Conservation (phyloP, 169 alveolate species). For the Plasmodium vivax region DNA sequence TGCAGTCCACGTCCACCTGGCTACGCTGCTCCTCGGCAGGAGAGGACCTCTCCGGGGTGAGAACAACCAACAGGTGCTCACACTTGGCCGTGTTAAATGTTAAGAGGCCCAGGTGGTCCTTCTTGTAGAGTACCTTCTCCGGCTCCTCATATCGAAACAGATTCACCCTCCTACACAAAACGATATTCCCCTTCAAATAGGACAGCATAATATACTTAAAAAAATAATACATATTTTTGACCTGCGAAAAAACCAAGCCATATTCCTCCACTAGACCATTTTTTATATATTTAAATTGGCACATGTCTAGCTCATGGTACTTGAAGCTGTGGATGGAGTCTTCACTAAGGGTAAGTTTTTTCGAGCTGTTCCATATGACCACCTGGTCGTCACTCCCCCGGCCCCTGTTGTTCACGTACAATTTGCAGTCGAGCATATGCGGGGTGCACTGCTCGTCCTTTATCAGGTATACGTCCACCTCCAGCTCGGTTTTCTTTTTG, state of each 20-base stretch:
- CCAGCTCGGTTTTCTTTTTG: conserved; percentile 11
- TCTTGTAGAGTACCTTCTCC: conserved; percentile 3
- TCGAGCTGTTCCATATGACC: background rate
- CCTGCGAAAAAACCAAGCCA: conserved; percentile 29
- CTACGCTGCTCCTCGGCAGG: background rate
- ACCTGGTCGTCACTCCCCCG: background rate
- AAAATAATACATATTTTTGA: conserved; percentile 25
- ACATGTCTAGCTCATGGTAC: conserved; percentile 57
- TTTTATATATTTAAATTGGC: conserved; percentile 21
- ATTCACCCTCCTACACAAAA: background rate
- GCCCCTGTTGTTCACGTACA: background rate
- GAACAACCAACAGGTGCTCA: conserved; percentile 36
- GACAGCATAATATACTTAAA: conserved; percentile 50
- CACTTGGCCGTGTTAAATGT: conserved; percentile 19
- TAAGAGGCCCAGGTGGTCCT: conserved; percentile 17
- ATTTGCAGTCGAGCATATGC: conserved; percentile 18
- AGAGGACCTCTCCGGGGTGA: background rate
- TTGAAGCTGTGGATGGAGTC: conserved; percentile 27
- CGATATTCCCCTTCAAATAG: conserved; percentile 36
- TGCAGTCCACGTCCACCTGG: background rate
- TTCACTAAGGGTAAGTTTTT: conserved; percentile 19
- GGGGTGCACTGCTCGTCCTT: conserved; percentile 19
- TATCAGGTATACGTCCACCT: conserved; percentile 18
- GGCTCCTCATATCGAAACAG: conserved; percentile 1
- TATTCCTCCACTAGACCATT: conserved; percentile 45